A percentile compares a stretch with the other conserved stretches of the same genome.
phyloP scores from a whole-genome alignment of 768 basidiomycete species.

The Phylloporus arenicola region DNA sequence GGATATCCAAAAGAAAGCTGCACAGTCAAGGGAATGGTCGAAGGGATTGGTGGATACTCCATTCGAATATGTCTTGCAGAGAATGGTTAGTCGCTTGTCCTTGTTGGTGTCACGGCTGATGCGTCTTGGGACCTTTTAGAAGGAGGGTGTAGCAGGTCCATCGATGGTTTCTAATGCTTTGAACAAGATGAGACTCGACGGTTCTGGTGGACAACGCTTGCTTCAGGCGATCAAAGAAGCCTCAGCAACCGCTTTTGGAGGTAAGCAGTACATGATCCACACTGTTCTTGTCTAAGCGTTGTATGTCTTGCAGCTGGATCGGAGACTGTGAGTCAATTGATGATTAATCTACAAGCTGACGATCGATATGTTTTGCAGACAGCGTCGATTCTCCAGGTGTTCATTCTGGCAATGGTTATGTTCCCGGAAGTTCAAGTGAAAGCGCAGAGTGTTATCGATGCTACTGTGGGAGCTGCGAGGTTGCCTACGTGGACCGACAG shows the following conservation, averaged over 20 bases:
- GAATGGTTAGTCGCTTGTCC: slow-evolving; percentile 6
- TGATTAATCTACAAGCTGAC: neutral
- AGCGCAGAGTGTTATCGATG: slow-evolving; percentile 31
- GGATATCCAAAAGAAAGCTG: slow-evolving; percentile 23
- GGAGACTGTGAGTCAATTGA: slow-evolving; percentile 11
- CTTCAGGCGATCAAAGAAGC: slow-evolving; percentile 15
- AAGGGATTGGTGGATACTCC: slow-evolving; percentile 13
- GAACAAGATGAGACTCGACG: slow-evolving; percentile 1
- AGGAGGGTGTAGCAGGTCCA: slow-evolving; percentile 6
- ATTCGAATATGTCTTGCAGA: slow-evolving; percentile 3
- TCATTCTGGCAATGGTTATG: slow-evolving; percentile 33
- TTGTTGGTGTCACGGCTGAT: neutral
- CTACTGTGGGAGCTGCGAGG: slow-evolving; percentile 17
- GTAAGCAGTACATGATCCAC: slow-evolving; percentile 3
- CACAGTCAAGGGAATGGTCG: slow-evolving; percentile 13
- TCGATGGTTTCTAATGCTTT: slow-evolving; percentile 16
- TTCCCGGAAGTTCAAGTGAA: slow-evolving; percentile 26
- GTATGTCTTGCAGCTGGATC: slow-evolving; percentile 9
- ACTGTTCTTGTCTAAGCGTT: neutral
- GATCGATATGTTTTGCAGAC: slow-evolving; percentile 13
- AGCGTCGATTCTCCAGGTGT: slow-evolving; percentile 22
- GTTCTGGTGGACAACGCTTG: neutral
- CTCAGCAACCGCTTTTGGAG: slow-evolving; percentile 18
- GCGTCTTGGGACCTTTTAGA: neutral
- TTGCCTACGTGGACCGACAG: slow-evolving; percentile 27